These are phyloP conservation scores for Litsea cubeba DNA, from an alignment of 164 flowering plant species.

Conservation along the genomic window DNA sequence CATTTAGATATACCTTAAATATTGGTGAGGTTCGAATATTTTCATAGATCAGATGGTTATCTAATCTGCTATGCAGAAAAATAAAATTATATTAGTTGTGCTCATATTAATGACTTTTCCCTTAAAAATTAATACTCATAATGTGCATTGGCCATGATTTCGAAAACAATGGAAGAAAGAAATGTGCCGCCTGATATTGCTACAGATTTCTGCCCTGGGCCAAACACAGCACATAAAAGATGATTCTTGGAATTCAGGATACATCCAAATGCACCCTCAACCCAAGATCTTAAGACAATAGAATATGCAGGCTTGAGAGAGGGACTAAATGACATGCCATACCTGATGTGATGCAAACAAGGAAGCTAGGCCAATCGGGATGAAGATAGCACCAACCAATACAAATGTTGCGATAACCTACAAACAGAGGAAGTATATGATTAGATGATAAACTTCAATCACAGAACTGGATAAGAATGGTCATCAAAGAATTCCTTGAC, in stretches of 20 bases:
- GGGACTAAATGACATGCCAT: constrained; percentile 9
- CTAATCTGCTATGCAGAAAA: no score
- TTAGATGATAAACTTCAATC: background rate
- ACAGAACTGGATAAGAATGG: background rate
- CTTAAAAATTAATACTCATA: no score
- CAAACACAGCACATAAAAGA: no score
- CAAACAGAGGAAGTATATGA: constrained; percentile 4
- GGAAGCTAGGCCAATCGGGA: constrained; percentile 79
- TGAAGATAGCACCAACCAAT: constrained; percentile 56
- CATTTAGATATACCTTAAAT: background rate
- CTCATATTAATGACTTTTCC: no score
- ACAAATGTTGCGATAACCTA: constrained; percentile 75
- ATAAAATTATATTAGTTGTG: no score
- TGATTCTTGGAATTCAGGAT: no score
- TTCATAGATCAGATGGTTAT: no score
- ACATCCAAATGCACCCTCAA: background rate
- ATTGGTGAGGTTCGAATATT: no score
- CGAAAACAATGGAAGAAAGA: no score
- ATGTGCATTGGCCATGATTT: no score
- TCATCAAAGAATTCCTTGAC: background rate
- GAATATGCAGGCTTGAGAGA: background rate
- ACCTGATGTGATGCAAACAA: constrained; percentile 77
- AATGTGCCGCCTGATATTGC: no score
- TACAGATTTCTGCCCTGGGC: no score
- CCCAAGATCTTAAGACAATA: background rate